Evolutionary conservation across 2,329 filamentous ascomycete genomes (phyloP).

Genomic region (Coleophoma eucalyptorum): DNA sequence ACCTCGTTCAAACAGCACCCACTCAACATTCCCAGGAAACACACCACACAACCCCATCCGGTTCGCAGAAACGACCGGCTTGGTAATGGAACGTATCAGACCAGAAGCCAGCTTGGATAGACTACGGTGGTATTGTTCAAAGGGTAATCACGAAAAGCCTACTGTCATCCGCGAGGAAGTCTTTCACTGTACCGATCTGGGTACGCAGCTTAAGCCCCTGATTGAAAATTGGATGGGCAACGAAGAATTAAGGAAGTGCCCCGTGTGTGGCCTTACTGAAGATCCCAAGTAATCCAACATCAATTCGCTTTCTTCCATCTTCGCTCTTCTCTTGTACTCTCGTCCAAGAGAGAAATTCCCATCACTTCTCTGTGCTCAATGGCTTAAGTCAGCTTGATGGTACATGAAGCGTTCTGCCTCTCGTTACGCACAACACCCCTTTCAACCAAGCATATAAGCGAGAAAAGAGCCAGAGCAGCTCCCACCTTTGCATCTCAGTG

Average conservation of each 20-base stretch:
- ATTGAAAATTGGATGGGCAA: conserved; percentile 74
- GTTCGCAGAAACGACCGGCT: conserved; percentile 82
- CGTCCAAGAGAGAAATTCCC: no score
- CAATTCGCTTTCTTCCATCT: no score
- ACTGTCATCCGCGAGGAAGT: conserved; percentile 73
- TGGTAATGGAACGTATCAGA: conserved; percentile 82
- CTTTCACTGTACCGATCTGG: conserved; percentile 83
- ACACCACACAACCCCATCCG: conserved; percentile 93
- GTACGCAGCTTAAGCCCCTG: conserved; percentile 85
- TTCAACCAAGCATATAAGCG: no score
- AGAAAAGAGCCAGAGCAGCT: no score
- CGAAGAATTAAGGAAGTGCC: conserved; percentile 65
- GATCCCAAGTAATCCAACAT: conserved; percentile 42
- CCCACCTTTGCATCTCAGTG: no score
- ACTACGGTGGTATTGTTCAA: conserved; percentile 80
- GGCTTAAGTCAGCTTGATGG: no score
- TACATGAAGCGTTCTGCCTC: no score
- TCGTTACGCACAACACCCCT: no score
- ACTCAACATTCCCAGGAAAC: conserved; percentile 46
- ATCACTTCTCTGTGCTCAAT: no score
- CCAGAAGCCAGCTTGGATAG: conserved; percentile 65
- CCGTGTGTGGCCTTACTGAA: conserved; percentile 62
- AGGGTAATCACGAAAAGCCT: conserved; percentile 18
- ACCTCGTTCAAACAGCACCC: neutral
- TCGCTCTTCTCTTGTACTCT: no score